Evolutionary conservation across 1,284 basidiomycete genomes (phyloP).

Genomic region (Sphagnurus paluster): DNA sequence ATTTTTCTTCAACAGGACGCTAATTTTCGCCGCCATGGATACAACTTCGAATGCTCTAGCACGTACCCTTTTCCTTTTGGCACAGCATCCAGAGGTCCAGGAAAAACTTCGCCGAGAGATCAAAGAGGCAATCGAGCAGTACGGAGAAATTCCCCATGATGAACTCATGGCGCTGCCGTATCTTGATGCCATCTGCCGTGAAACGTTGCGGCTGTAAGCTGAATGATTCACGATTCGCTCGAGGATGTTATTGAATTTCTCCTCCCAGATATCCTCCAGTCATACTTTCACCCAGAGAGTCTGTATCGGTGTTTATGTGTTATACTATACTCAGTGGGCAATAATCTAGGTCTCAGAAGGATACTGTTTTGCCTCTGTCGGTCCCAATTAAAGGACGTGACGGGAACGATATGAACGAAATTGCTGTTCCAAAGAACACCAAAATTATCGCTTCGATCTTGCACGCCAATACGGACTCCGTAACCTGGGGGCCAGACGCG

Average conservation of each 20-base stretch:
- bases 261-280: slow-evolving; percentile 30
- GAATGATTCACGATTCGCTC: too few species aligned
- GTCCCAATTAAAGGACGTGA: slow-evolving; percentile 23
- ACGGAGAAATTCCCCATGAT: slow-evolving; percentile 31
- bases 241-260: too few species aligned
- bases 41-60: slow-evolving; percentile 31
- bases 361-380: slow-evolving; percentile 24
- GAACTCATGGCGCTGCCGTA: slow-evolving; percentile 37
- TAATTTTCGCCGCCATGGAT: slow-evolving; percentile 28
- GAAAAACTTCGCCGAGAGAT: slow-evolving; percentile 30
- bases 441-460: slow-evolving; percentile 18
- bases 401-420: slow-evolving; percentile 20
- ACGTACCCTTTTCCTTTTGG: slow-evolving; percentile 26
- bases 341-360: slow-evolving; percentile 18
- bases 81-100: slow-evolving; percentile 25
- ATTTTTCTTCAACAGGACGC: slow-evolving; percentile 4
- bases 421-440: slow-evolving; percentile 20
- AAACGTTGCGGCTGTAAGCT: slow-evolving; percentile 34
- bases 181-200: slow-evolving; percentile 40
- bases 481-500: slow-evolving; percentile 20
- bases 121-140: slow-evolving; percentile 17
- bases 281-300: too few species aligned
- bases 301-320: too few species aligned
- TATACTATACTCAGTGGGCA: too few species aligned
- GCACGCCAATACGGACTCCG: slow-evolving; percentile 16